These are phyloP conservation scores for Roridomyces roridus DNA, from an alignment of 768 basidiomycete species.

Conservation along the genomic window DNA sequence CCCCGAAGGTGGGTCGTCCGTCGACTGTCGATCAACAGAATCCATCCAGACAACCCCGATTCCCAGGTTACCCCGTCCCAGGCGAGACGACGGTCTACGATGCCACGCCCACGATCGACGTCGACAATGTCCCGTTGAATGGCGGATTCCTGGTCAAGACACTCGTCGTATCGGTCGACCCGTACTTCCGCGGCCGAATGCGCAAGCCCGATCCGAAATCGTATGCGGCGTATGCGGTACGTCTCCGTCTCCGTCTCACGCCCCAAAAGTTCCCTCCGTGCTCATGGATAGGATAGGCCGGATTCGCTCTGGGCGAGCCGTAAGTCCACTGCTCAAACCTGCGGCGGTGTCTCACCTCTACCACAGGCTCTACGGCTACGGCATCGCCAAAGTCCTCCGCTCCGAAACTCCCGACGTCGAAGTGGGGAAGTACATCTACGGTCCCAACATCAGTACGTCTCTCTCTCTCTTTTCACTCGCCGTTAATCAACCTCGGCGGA, in stretches of 20 bases:
- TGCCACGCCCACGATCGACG: slow-evolving; percentile 51
- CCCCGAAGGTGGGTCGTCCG: slow-evolving; percentile 35
- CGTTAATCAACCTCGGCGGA: neutral
- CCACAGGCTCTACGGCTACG: slow-evolving; percentile 36
- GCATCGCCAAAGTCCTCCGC: slow-evolving; percentile 52
- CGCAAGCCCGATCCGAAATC: slow-evolving; percentile 30
- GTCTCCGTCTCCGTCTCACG: no score
- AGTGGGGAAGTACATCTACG: slow-evolving; percentile 49
- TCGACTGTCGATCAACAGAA: no score
- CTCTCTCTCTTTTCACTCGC: neutral
- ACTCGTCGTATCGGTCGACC: slow-evolving; percentile 49
- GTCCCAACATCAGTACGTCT: slow-evolving; percentile 31
- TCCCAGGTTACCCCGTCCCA: slow-evolving; percentile 44
- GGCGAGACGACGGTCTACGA: slow-evolving; percentile 55
- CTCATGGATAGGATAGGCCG: slow-evolving; percentile 23
- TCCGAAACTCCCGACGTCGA: slow-evolving; percentile 42
- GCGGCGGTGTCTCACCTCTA: no score
- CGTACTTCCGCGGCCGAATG: slow-evolving; percentile 50
- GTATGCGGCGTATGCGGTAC: slow-evolving; percentile 15
- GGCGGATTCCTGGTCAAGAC: slow-evolving; percentile 57
- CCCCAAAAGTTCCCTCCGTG: no score
- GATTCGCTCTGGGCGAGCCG: slow-evolving; percentile 42
- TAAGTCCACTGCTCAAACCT: no score
- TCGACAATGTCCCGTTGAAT: slow-evolving; percentile 50
- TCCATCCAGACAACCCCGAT: neutral